A percentile compares a stretch with the other conserved stretches of the same genome.
Conservation (phyloP, 345 rosid species). For the Ceriops zippeliana region DNA sequence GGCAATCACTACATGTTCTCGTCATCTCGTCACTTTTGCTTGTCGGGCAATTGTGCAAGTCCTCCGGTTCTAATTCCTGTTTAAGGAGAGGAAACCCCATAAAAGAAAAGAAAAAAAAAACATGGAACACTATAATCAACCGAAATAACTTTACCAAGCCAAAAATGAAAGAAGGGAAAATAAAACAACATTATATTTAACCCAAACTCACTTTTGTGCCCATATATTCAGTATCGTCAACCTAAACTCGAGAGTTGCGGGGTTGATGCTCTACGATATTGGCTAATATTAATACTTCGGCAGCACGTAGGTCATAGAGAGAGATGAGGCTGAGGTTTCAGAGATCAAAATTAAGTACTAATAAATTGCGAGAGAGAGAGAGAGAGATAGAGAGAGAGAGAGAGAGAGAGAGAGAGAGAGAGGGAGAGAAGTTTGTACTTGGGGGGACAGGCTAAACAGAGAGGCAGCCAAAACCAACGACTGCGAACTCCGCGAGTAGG, state of each 20-base stretch:
- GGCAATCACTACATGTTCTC: constrained; percentile 64
- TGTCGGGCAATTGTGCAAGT: neutral
- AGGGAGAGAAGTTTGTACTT: too few relatives aligned
- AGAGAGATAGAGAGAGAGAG: too few relatives aligned
- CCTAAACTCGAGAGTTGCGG: neutral
- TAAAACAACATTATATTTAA: neutral
- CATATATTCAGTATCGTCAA: constrained; percentile 3
- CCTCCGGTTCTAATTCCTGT: constrained; percentile 18
- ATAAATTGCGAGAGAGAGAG: too few relatives aligned
- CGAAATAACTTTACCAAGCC: neutral
- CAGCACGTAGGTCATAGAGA: too few relatives aligned
- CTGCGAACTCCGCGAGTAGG: too few relatives aligned
- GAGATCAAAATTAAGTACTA: too few relatives aligned
- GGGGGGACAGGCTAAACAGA: too few relatives aligned
- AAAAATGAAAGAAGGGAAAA: neutral
- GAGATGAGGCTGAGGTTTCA: too few relatives aligned
- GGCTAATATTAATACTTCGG: too few relatives aligned
- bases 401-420: too few relatives aligned
- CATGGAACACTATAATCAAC: neutral
- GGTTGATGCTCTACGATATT: neutral
- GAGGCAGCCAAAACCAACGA: too few relatives aligned
- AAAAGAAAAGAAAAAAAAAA: neutral
- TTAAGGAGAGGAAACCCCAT: neutral
- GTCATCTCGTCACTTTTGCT: constrained; percentile 12
- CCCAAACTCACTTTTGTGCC: constrained; percentile 13